These are phyloP conservation scores for Nothomitra cinnamomea DNA, from an alignment of 2,329 filamentous ascomycete genomes.

Conservation along the genomic window DNA sequence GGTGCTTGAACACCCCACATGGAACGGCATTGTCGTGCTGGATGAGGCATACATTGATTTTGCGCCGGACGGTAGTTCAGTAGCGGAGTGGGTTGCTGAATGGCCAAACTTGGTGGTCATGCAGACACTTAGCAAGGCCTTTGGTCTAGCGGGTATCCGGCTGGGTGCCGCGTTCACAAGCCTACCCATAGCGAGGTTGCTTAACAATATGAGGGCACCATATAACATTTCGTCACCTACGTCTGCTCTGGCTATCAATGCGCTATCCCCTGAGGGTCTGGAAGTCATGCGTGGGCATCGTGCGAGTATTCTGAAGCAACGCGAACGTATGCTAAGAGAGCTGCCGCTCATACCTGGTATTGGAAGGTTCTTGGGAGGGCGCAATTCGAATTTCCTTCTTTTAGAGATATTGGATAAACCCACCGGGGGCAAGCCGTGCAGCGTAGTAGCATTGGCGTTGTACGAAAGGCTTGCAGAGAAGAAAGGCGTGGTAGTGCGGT, in stretches of 20 bases:
- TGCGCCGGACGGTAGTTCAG: slow-evolving; percentile 56
- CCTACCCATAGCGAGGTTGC: slow-evolving; percentile 53
- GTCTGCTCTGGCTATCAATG: slow-evolving; percentile 59
- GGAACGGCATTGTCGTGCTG: slow-evolving; percentile 86
- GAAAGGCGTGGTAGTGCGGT: slow-evolving; percentile 80
- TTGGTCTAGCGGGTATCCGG: slow-evolving; percentile 85
- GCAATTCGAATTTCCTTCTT: slow-evolving; percentile 73
- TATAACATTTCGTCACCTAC: slow-evolving; percentile 92
- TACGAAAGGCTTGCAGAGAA: slow-evolving; percentile 76
- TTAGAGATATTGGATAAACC: slow-evolving; percentile 65
- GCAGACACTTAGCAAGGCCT: slow-evolving; percentile 97
- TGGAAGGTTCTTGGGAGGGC: slow-evolving; percentile 64
- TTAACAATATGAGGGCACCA: slow-evolving; percentile 89
- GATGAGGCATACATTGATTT: slow-evolving; percentile 98
- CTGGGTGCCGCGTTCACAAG: slow-evolving; percentile 73
- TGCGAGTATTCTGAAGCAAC: slow-evolving; percentile 54
- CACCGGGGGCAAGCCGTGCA: slow-evolving; percentile 52
- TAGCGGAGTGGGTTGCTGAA: slow-evolving; percentile 82
- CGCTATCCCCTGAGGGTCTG: slow-evolving; percentile 50
- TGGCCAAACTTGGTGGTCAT: slow-evolving; percentile 94
- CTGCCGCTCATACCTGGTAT: slow-evolving; percentile 62
- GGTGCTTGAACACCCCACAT: slow-evolving; percentile 70
- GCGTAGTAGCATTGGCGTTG: slow-evolving; percentile 56
- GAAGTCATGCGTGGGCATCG: slow-evolving; percentile 55
- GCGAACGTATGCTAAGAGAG: slow-evolving; percentile 56